Evolutionary conservation across 805 yeast species (phyloP).

Genomic region (Yarrowia porcina): DNA sequence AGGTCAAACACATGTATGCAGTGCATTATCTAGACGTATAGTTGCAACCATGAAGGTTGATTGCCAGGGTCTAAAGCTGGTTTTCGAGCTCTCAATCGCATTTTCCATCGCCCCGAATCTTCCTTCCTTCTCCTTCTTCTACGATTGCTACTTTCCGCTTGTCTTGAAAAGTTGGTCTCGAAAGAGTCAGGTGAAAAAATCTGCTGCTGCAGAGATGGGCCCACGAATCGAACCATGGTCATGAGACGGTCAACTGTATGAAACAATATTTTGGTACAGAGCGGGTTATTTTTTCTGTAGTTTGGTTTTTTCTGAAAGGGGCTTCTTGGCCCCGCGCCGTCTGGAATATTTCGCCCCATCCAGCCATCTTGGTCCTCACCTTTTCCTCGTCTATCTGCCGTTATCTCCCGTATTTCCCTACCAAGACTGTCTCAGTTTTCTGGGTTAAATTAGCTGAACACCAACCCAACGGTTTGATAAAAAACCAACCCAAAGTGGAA

Average conservation of each 20-base stretch:
- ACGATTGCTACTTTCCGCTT: neutral
- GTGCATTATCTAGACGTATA: slow-evolving; percentile 12
- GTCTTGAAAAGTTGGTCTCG: neutral
- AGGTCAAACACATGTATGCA: neutral
- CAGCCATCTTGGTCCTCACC: too few species aligned
- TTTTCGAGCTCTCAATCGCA: neutral
- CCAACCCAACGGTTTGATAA: neutral
- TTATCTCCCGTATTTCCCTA: neutral
- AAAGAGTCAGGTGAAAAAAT: neutral
- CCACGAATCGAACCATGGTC: slow-evolving; percentile 23
- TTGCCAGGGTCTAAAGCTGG: neutral
- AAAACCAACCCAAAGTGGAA: neutral
- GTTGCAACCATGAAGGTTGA: slow-evolving; percentile 18
- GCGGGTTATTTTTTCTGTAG: neutral
- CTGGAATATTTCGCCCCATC: too few species aligned
- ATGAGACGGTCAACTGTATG: neutral
- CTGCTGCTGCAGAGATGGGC: neutral
- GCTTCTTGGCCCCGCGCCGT: too few species aligned
- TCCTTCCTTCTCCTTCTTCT: neutral
- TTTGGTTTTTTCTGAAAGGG: too few species aligned
- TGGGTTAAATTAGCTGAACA: slow-evolving; percentile 7
- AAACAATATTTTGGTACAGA: neutral
- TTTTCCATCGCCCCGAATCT: neutral
- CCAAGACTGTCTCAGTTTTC: slow-evolving; percentile 4
- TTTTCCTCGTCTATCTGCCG: neutral